Conservation (phyloP, 345 rosid species). For the Laguncularia racemosa region DNA sequence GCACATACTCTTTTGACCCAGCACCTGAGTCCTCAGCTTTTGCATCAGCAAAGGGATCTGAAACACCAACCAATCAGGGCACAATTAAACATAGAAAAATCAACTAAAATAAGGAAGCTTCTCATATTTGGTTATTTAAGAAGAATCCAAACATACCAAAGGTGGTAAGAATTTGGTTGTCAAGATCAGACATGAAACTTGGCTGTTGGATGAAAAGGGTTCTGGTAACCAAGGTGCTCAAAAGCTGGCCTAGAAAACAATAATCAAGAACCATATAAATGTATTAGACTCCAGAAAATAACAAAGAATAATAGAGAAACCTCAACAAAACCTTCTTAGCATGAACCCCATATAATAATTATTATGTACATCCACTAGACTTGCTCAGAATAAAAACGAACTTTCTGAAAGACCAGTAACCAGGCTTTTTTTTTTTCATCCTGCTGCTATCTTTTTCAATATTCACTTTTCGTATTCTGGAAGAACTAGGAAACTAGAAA, state of each 20-base stretch:
- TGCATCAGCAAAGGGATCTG: conserved; percentile 80
- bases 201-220: conserved; percentile 19
- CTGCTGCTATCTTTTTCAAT: no score
- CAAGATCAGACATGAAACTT: conserved; percentile 81
- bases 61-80: not conserved
- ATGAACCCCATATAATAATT: no score
- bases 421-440: no score
- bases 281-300: no score
- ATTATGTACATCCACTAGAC: no score
- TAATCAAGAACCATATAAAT: not conserved
- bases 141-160: conserved; percentile 34
- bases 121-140: not conserved
- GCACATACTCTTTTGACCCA: conserved; percentile 67
- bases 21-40: conserved; percentile 81
- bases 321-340: no score
- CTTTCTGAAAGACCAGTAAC: no score
- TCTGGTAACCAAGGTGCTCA: conserved; percentile 32
- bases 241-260: conserved; percentile 20
- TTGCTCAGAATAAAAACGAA: no score
- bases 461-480: no score
- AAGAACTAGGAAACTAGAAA: no score
- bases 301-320: no score
- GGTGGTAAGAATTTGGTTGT: conserved; percentile 57
- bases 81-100: not conserved
- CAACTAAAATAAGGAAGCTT: not conserved